A percentile compares a stretch with the other conserved stretches of the same genome.
Conservation (phyloP, 768 basidiomycete genomes). For the Tricholoma furcatifolium region DNA sequence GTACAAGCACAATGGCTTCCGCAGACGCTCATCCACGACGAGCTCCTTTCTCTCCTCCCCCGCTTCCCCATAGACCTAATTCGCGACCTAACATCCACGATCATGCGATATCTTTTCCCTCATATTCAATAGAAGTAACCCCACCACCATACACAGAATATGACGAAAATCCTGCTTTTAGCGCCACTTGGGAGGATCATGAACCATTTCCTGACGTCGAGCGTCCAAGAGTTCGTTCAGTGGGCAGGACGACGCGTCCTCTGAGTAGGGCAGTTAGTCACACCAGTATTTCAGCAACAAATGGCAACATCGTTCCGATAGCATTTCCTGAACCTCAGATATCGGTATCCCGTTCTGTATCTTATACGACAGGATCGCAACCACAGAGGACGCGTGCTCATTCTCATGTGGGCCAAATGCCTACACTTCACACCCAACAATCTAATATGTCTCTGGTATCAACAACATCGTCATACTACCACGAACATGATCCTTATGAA, state of each 20-base stretch:
- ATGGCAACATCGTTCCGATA: slow-evolving; percentile 22
- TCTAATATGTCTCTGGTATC: slow-evolving; percentile 26
- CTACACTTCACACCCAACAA: slow-evolving; percentile 24
- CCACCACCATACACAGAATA: slow-evolving; percentile 18
- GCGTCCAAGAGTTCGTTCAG: slow-evolving; percentile 33
- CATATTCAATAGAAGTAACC: slow-evolving; percentile 28
- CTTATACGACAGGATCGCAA: slow-evolving; percentile 31
- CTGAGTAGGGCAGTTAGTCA: slow-evolving; percentile 29
- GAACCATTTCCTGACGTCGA: slow-evolving; percentile 20
- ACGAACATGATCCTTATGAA: slow-evolving; percentile 30
- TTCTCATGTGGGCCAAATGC: slow-evolving; percentile 31
- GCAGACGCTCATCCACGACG: neutral
- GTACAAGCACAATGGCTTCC: neutral
- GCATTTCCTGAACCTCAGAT: slow-evolving; percentile 55
- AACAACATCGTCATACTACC: slow-evolving; percentile 36
- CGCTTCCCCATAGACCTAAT: slow-evolving; percentile 4
- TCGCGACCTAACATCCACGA: neutral
- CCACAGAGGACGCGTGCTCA: slow-evolving; percentile 10
- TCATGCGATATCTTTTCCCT: slow-evolving; percentile 20
- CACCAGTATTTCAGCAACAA: slow-evolving; percentile 30
- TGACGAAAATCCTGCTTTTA: slow-evolving; percentile 19
- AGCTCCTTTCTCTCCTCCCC: neutral
- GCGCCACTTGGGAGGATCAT: slow-evolving; percentile 34
- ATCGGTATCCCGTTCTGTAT: slow-evolving; percentile 37
- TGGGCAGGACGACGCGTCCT: slow-evolving; percentile 24